A percentile compares a stretch with the other conserved stretches of the same genome.
Conservation (phyloP, 345 rosid species). For the Geranium brycei region DNA sequence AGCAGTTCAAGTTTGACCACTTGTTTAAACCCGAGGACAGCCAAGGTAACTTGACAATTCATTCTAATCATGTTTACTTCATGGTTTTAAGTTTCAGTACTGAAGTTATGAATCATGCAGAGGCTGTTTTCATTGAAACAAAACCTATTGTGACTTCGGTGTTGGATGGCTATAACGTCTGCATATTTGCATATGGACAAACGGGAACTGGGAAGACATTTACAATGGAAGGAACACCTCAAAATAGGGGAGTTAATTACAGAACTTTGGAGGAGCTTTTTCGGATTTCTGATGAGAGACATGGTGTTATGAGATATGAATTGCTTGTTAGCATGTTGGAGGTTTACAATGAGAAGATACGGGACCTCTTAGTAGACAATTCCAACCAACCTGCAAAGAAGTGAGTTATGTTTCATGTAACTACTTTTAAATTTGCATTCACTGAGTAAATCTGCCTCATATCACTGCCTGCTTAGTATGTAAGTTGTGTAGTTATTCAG, state of each 20-base stretch:
- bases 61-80: background rate
- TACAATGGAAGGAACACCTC: constrained; percentile 84
- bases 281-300: constrained; percentile 47
- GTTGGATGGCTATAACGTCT: constrained; percentile 86
- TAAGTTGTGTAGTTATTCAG: no score
- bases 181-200: constrained; percentile 96
- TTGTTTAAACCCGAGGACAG: constrained; percentile 72
- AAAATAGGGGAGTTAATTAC: constrained; percentile 87
- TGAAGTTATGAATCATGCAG: constrained; percentile 30
- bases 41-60: constrained; percentile 43
- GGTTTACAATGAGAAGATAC: constrained; percentile 91
- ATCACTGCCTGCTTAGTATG: no score
- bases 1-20: constrained; percentile 76
- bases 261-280: constrained; percentile 82
- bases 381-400: constrained; percentile 60
- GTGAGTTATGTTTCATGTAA: constrained; percentile 24
- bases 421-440: background rate
- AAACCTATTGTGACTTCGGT: constrained; percentile 76
- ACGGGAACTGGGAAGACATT: constrained; percentile 99
- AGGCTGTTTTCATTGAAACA: constrained; percentile 69
- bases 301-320: constrained; percentile 45
- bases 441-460: no score
- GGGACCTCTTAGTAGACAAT: constrained; percentile 72
- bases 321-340: constrained; percentile 89
- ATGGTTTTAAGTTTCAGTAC: background rate